Percentiles rank a stretch among this genome's conserved stretches.
phyloP scores from a whole-genome alignment of 2,329 filamentous ascomycete species.

The Neofusicoccum sp. region DNA sequence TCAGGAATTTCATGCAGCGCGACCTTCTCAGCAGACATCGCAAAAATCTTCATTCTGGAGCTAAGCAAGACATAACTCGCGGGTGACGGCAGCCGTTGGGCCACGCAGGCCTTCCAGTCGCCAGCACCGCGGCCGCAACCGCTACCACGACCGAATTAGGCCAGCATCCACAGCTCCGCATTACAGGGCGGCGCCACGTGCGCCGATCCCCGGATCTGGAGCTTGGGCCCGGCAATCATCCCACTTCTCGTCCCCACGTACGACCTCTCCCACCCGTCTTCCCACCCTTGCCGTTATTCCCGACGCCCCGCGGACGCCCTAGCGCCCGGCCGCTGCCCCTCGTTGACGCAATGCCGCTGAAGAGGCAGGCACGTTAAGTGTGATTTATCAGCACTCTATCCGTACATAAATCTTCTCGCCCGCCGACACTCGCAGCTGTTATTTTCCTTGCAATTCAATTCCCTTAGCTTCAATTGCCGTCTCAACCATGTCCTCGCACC shows the following conservation, averaged over 20 bases:
- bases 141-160: not conserved
- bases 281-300: not conserved
- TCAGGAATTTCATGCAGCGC: not conserved
- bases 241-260: not conserved
- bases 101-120: not conserved
- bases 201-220: not conserved
- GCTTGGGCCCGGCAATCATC: not conserved
- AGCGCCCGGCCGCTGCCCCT: not conserved
- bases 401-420: no score
- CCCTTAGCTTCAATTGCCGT: not conserved
- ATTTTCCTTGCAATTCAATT: not conserved
- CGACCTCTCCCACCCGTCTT: not conserved
- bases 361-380: not conserved
- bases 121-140: not conserved
- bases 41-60: no score
- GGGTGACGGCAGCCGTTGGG: no score
- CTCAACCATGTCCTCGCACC: conserved; percentile 20
- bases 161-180: not conserved
- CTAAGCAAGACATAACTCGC: no score
- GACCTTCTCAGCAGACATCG: not conserved
- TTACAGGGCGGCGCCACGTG: not conserved
- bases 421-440: no score
- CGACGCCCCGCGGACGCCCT: not conserved
- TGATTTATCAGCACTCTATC: not conserved
- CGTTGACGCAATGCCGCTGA: not conserved